These are phyloP conservation scores for Cercospora beticola DNA, from an alignment of 2,329 filamentous ascomycete genomes.

Conservation along the genomic window DNA sequence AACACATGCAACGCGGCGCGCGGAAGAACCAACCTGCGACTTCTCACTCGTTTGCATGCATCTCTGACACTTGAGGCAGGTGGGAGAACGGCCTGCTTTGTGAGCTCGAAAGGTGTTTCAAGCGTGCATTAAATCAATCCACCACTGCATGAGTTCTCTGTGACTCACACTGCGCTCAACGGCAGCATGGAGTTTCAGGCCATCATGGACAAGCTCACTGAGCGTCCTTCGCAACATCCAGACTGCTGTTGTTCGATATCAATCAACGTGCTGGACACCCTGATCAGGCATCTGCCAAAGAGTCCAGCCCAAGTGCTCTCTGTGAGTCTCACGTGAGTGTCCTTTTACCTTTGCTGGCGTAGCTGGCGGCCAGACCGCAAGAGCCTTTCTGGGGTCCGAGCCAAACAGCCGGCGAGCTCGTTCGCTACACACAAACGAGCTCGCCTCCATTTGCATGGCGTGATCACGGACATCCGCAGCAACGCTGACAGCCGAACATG, in stretches of 20 bases:
- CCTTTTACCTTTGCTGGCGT: not conserved
- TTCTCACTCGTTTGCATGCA: not conserved
- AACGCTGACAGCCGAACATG: not conserved
- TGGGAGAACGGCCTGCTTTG: not conserved
- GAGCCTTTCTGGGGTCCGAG: not conserved
- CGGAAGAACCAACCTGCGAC: not conserved
- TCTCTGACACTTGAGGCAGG: not conserved
- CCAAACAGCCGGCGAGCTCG: not conserved
- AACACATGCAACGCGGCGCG: not conserved
- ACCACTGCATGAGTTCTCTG: not conserved
- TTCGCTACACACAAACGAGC: not conserved
- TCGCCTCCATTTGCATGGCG: not conserved
- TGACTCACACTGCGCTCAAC: constrained; percentile 22
- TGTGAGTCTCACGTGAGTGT: not conserved
- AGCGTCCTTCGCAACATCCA: constrained; percentile 10
- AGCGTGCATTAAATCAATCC: not conserved
- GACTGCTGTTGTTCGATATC: constrained; percentile 28
- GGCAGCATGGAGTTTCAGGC: not conserved
- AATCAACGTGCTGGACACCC: constrained; percentile 19
- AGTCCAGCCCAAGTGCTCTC: constrained; percentile 14
- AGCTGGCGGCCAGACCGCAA: not conserved
- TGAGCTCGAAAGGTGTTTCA: constrained; percentile 4
- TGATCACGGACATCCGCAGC: not conserved
- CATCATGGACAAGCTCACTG: constrained; percentile 11
- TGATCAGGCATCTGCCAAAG: constrained; percentile 17